Evolutionary conservation across 345 rosid genomes (phyloP).

Genomic region (Populus davidiana): DNA sequence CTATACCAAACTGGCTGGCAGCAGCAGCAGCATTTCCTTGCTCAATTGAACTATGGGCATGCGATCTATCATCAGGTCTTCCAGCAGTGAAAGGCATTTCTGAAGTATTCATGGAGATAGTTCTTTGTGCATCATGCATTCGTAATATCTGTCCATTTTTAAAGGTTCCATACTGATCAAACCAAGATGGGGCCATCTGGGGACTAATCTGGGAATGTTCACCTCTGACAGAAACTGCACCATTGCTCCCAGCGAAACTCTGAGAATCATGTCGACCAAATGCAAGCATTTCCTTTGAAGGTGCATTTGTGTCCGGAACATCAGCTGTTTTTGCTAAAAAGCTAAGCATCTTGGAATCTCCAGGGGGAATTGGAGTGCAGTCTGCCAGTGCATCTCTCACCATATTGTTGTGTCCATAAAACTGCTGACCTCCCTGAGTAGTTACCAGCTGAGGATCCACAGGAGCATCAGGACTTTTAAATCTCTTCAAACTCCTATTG

Average conservation of each 20-base stretch:
- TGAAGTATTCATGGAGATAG: constrained; percentile 30
- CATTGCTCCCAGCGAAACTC: constrained; percentile 28
- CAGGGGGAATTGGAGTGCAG: constrained; percentile 22
- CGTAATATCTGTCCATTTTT: constrained; percentile 60
- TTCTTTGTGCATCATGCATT: constrained; percentile 34
- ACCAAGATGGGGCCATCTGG: constrained; percentile 76
- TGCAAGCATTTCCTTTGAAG: constrained; percentile 33
- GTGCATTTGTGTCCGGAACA: constrained; percentile 27
- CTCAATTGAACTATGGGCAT: constrained; percentile 28
- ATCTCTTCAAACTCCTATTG: constrained; percentile 48
- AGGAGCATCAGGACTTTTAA: constrained; percentile 43
- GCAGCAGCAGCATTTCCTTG: constrained; percentile 31
- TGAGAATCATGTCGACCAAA: constrained; percentile 25
- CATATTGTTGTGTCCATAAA: constrained; percentile 29
- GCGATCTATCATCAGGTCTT: constrained; percentile 44
- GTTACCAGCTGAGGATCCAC: constrained; percentile 43
- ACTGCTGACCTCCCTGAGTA: constrained; percentile 40
- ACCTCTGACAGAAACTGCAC: constrained; percentile 31
- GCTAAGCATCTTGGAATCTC: constrained; percentile 36
- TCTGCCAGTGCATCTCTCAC: constrained; percentile 32
- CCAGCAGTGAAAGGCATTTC: constrained; percentile 41
- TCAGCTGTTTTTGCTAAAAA: constrained; percentile 28
- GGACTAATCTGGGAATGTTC: constrained; percentile 55
- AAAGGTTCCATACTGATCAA: constrained; percentile 59
- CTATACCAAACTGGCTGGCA: constrained; percentile 29